Evolutionary conservation across 768 basidiomycete genomes (phyloP).

Genomic region (Rhodocollybia butyracea): DNA sequence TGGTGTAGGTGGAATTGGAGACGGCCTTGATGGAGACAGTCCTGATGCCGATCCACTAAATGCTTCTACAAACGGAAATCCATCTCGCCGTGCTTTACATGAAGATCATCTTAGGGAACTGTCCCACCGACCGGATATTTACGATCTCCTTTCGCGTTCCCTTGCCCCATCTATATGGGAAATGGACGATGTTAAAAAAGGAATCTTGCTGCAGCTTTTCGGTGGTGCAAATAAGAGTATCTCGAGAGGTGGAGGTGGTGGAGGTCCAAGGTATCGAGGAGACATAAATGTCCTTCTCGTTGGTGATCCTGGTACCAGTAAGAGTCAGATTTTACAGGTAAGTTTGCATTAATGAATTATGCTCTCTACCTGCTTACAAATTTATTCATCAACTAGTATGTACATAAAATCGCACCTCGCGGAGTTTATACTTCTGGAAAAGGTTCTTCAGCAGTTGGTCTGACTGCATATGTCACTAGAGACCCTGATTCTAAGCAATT

Average conservation of each 20-base stretch:
- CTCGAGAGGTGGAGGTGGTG: conserved; percentile 87
- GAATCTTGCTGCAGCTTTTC: conserved; percentile 92
- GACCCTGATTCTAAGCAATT: conserved; percentile 98
- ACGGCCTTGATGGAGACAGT: conserved; percentile 37
- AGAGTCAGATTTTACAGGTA: conserved; percentile 92
- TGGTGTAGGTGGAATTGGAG: conserved; percentile 67
- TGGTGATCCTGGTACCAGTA: conserved; percentile 96
- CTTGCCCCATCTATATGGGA: conserved; percentile 96
- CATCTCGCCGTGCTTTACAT: conserved; percentile 61
- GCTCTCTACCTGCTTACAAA: not conserved
- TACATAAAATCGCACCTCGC: conserved; percentile 96
- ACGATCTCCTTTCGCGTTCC: conserved; percentile 78
- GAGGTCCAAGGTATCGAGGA: conserved; percentile 94
- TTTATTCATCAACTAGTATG: conserved; percentile 59
- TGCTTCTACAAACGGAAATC: conserved; percentile 47
- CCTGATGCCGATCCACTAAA: conserved; percentile 25
- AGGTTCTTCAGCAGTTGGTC: conserved; percentile 96
- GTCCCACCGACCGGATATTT: conserved; percentile 74
- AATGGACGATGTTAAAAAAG: conserved; percentile 99
- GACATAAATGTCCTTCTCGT: conserved; percentile 98
- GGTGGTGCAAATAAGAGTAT: conserved; percentile 98
- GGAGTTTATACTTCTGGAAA: conserved; percentile 98
- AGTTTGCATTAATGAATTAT: conserved; percentile 21
- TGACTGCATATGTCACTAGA: conserved; percentile 97
- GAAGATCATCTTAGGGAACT: conserved; percentile 77